Percentiles rank a stretch among this genome's conserved stretches.
Conservation (phyloP, 2,329 filamentous ascomycete genomes). For the Aschersonia sp. region DNA sequence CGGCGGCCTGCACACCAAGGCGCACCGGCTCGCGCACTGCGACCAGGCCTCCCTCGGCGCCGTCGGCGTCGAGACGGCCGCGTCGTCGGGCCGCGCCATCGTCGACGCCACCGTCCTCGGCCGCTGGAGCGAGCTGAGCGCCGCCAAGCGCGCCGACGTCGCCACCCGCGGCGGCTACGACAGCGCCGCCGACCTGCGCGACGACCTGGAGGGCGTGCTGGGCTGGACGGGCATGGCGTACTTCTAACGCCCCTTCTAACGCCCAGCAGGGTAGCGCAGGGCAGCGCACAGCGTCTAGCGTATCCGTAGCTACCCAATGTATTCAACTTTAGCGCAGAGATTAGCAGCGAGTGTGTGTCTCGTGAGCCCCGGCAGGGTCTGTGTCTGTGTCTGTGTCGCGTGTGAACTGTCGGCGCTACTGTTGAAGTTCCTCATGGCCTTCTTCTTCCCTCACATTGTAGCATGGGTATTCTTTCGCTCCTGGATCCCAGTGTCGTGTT, state of each 20-base stretch:
- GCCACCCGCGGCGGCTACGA: conserved; percentile 56
- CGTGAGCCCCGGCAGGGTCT: no score
- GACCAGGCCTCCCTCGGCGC: conserved; percentile 23
- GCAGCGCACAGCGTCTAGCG: no score
- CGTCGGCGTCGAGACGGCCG: conserved; percentile 36
- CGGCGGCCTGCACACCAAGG: conserved; percentile 71
- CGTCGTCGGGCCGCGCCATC: conserved; percentile 46
- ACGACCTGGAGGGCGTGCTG: conserved; percentile 50
- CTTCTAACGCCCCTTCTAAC: conserved; percentile 27
- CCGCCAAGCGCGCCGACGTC: conserved; percentile 56
- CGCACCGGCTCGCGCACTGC: conserved; percentile 43
- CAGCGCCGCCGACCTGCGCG: conserved; percentile 50
- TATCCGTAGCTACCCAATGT: no score
- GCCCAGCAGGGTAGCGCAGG: no score
- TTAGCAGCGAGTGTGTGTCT: no score
- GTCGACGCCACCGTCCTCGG: conserved; percentile 66
- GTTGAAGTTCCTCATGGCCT: no score
- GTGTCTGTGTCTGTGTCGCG: no score
- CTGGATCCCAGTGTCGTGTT: no score
- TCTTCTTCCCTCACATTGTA: no score
- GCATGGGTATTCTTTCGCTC: no score
- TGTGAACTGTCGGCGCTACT: no score
- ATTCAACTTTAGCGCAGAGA: no score
- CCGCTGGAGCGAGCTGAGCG: conserved; percentile 62
- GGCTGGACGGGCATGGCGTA: conserved; percentile 49